These are phyloP conservation scores for Ceratocystis destructans DNA, from an alignment of 2,329 filamentous ascomycete genomes.

Conservation along the genomic window DNA sequence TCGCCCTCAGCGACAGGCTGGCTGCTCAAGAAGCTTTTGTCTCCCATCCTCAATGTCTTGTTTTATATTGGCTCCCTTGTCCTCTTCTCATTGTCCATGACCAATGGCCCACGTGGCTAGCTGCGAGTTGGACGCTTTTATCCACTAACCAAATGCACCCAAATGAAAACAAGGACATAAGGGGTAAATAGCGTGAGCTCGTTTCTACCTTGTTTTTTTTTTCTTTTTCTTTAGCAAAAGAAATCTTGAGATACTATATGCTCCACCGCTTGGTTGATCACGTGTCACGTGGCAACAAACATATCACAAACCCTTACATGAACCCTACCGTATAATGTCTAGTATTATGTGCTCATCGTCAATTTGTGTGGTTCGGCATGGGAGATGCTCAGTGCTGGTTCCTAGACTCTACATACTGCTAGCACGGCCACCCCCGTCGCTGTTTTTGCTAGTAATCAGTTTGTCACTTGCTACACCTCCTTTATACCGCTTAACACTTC, in stretches of 20 bases:
- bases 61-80: not conserved
- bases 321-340: too few relatives aligned
- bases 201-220: not conserved
- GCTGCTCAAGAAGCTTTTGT: too few relatives aligned
- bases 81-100: not conserved
- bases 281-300: not conserved
- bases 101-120: not conserved
- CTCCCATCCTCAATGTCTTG: not conserved
- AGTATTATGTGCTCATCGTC: too few relatives aligned
- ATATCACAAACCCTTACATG: not conserved
- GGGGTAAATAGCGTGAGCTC: not conserved
- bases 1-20: too few relatives aligned
- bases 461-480: not conserved
- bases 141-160: not conserved
- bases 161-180: not conserved
- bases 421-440: not conserved
- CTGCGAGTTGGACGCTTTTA: not conserved
- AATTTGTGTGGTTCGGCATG: too few relatives aligned
- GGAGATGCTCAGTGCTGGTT: too few relatives aligned
- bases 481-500: not conserved
- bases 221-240: not conserved
- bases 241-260: not conserved
- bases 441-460: not conserved
- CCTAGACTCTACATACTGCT: too few relatives aligned
- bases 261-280: not conserved